Conservation (phyloP, 192 early-diverging fungal species). For the Podila epicladia region DNA sequence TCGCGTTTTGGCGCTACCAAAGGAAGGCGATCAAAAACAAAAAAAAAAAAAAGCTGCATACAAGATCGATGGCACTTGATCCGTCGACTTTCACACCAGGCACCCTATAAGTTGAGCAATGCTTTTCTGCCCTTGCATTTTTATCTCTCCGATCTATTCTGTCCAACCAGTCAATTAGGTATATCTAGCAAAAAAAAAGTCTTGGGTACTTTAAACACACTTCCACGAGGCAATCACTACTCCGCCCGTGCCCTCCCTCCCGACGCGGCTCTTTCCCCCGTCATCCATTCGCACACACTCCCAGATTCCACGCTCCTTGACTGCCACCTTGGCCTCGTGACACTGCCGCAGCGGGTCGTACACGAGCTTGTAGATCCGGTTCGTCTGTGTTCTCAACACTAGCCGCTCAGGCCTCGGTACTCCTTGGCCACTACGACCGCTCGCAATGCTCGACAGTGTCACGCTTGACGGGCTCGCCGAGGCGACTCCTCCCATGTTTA, state of each 20-base stretch:
- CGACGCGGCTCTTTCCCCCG: constrained; percentile 39
- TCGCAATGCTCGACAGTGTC: background rate
- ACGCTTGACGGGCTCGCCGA: background rate
- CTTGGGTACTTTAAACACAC: constrained; percentile 3
- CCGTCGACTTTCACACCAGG: background rate
- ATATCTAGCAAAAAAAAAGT: too few relatives aligned
- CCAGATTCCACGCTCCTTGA: constrained; percentile 42
- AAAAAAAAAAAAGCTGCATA: too few relatives aligned
- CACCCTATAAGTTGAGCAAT: too few relatives aligned
- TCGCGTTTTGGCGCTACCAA: too few relatives aligned
- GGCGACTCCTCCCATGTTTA: background rate
- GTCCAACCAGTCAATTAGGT: too few relatives aligned
- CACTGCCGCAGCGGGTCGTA: constrained; percentile 40
- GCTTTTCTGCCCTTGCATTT: too few relatives aligned
- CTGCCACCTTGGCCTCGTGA: constrained; percentile 36
- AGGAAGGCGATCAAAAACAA: too few relatives aligned
- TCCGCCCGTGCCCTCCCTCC: constrained; percentile 33
- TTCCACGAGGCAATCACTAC: constrained; percentile 46
- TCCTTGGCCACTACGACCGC: background rate
- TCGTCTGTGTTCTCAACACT: constrained; percentile 41
- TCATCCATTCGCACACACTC: constrained; percentile 51
- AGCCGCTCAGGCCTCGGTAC: constrained; percentile 28
- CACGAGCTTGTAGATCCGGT: constrained; percentile 29
- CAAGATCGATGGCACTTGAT: too few relatives aligned
- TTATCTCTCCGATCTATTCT: too few relatives aligned